Conservation (phyloP, 768 basidiomycete genomes). For the Pleurotus djamor region DNA sequence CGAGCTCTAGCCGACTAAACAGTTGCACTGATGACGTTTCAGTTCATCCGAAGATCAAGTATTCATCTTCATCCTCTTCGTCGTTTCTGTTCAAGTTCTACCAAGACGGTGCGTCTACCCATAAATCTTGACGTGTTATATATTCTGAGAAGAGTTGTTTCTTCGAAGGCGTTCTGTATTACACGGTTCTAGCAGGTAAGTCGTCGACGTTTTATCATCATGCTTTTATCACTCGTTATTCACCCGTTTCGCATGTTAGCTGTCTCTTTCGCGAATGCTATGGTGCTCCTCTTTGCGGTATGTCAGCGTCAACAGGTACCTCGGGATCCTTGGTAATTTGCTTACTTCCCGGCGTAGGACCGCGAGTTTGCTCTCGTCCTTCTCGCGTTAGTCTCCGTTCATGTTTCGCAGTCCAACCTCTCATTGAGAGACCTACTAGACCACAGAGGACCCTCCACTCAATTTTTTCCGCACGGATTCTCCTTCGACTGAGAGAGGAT, state of each 20-base stretch:
- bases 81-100: background rate
- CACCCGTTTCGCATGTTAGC: background rate
- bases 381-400: background rate
- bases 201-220: no score
- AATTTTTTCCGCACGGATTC: slow-evolving; percentile 4
- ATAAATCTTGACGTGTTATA: no score
- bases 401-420: background rate
- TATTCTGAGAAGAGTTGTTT: background rate
- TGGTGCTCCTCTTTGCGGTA: background rate
- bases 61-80: background rate
- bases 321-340: no score
- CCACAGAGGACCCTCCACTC: slow-evolving; percentile 2
- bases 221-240: background rate
- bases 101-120: background rate
- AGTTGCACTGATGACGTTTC: background rate
- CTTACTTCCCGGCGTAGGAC: no score
- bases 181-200: background rate
- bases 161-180: background rate
- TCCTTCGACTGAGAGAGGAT: slow-evolving; percentile 4
- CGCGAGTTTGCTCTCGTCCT: background rate
- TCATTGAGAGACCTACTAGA: background rate
- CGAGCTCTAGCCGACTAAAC: background rate
- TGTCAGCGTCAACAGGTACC: no score
- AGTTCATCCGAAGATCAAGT: background rate
- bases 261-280: background rate